Conservation (phyloP, 257 asterid species). For the Vinca minor region DNA sequence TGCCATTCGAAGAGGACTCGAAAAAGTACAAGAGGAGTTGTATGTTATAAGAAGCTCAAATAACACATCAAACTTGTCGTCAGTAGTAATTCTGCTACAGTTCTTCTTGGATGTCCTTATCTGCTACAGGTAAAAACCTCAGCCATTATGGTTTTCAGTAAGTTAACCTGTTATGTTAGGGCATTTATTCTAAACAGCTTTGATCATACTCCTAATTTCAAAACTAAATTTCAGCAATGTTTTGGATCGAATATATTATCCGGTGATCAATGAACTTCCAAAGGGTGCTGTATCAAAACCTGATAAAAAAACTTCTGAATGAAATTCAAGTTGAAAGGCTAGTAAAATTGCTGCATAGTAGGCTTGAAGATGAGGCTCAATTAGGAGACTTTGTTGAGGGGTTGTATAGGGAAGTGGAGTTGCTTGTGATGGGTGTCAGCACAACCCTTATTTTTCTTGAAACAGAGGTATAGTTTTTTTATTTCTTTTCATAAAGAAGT, state of each 20-base stretch:
- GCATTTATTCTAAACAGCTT: not conserved
- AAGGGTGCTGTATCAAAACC: slow-evolving; percentile 24
- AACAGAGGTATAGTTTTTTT: slow-evolving; percentile 42
- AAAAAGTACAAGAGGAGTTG: slow-evolving; percentile 41
- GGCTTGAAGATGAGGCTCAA: slow-evolving; percentile 34
- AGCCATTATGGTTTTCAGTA: not conserved
- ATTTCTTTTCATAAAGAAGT: not conserved
- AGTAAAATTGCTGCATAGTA: slow-evolving; percentile 40
- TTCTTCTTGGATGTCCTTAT: slow-evolving; percentile 60
- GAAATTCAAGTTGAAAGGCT: slow-evolving; percentile 54
- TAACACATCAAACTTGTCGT: slow-evolving; percentile 38
- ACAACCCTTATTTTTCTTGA: slow-evolving; percentile 47
- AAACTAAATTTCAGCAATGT: slow-evolving; percentile 46
- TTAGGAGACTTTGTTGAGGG: slow-evolving; percentile 35
- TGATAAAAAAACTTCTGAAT: slow-evolving; percentile 38
- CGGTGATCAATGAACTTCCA: slow-evolving; percentile 38
- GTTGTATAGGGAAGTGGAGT: slow-evolving; percentile 50
- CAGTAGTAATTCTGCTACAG: slow-evolving; percentile 49
- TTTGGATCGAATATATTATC: slow-evolving; percentile 52
- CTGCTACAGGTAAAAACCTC: slow-evolving; percentile 59
- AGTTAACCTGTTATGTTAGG: too few relatives aligned
- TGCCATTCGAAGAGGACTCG: slow-evolving; percentile 55
- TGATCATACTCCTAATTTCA: slow-evolving; percentile 2
- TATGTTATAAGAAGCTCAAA: slow-evolving; percentile 41
- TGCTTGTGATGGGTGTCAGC: slow-evolving; percentile 38